A percentile compares a stretch with the other conserved stretches of the same genome.
Evolutionary conservation across 2,329 filamentous ascomycete species (phyloP).

Genomic region (Phaeosphaeriaceae sp.): DNA sequence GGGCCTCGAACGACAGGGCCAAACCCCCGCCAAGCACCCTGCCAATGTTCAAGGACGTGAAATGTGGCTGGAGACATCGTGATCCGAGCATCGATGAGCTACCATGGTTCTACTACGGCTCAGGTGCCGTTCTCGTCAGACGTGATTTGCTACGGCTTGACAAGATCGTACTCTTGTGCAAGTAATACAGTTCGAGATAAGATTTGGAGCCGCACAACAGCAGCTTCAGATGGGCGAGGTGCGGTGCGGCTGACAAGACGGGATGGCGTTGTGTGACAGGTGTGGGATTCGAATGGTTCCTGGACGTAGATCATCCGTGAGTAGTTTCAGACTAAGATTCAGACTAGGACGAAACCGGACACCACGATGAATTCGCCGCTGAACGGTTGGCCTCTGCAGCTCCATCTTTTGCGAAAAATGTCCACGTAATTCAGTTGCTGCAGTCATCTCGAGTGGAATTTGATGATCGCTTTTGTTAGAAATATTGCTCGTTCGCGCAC

Average conservation of each 20-base stretch:
- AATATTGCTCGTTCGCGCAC: not conserved
- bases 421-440: not conserved
- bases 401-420: not conserved
- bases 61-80: slow-evolving; percentile 2
- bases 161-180: slow-evolving; percentile 15
- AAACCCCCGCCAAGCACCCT: slow-evolving; percentile 29
- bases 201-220: slow-evolving; percentile 6
- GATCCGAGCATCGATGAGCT: slow-evolving; percentile 3
- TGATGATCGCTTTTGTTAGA: not conserved
- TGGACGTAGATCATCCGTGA: slow-evolving; percentile 26
- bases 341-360: slow-evolving; percentile 7
- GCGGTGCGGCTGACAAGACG: slow-evolving; percentile 8
- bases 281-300: slow-evolving; percentile 16
- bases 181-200: slow-evolving; percentile 20
- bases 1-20: slow-evolving; percentile 24
- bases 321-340: slow-evolving; percentile 23
- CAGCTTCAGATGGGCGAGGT: slow-evolving; percentile 16
- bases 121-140: slow-evolving; percentile 17
- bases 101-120: slow-evolving; percentile 8
- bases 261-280: slow-evolving; percentile 29
- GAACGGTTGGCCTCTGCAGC: not conserved
- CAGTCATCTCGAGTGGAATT: not conserved
- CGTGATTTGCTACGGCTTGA: slow-evolving; percentile 12
- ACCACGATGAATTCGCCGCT: not conserved
- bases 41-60: slow-evolving; percentile 21